Conservation (phyloP, 2,329 filamentous ascomycete species). For the Fusarium goolgardi region DNA sequence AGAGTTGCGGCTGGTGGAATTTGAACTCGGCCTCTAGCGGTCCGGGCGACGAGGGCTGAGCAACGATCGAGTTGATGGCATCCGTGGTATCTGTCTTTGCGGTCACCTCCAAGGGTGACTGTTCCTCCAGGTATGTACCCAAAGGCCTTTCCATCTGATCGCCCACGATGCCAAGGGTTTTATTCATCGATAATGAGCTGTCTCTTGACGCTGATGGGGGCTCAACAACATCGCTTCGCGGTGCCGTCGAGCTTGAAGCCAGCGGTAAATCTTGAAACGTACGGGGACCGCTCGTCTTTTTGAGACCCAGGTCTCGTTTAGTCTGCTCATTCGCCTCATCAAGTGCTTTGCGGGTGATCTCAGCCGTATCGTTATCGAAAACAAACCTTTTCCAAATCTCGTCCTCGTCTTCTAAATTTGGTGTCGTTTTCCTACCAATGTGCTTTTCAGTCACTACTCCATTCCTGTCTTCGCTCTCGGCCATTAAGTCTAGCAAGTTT, state of each 20-base stretch:
- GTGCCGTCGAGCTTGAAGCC: constrained; percentile 5
- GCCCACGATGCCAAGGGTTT: not conserved
- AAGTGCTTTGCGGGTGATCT: constrained; percentile 37
- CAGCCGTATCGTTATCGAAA: constrained; percentile 39
- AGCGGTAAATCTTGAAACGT: constrained; percentile 28
- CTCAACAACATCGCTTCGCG: constrained; percentile 35
- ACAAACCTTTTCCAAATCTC: constrained; percentile 49
- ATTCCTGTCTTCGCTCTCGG: constrained; percentile 19
- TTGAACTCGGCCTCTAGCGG: constrained; percentile 38
- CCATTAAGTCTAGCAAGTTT: constrained; percentile 41
- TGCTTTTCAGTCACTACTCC: not conserved
- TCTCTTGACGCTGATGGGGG: constrained; percentile 32
- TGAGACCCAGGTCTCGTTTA: constrained; percentile 21
- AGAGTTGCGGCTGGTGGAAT: constrained; percentile 50
- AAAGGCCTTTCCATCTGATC: not conserved
- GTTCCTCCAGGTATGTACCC: not conserved
- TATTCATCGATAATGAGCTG: constrained; percentile 7
- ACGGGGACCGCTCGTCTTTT: not conserved
- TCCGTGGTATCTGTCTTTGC: constrained; percentile 15
- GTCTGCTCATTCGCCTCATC: constrained; percentile 41
- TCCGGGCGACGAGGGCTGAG: constrained; percentile 33
- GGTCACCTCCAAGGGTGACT: constrained; percentile 10
- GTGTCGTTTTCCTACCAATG: not conserved
- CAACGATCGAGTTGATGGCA: constrained; percentile 24
- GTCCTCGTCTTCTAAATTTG: constrained; percentile 44